Percentiles rank a stretch among this genome's conserved stretches.
phyloP scores from a whole-genome alignment of 306 rosid genomes.

The Psophocarpus tetragonolobus region DNA sequence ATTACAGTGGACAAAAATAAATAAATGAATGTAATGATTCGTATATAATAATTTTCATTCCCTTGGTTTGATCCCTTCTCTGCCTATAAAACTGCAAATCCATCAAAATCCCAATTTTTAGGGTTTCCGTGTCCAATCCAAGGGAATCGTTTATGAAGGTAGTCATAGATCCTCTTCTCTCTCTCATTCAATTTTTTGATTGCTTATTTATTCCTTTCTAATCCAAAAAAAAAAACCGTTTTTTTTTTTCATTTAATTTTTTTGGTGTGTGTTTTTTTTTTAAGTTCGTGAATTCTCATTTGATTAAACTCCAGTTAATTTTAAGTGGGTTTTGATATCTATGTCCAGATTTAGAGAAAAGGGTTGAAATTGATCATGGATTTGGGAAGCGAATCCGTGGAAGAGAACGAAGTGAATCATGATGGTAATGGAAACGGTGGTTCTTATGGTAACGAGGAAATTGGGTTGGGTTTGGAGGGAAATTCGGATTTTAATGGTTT shows the following conservation, averaged over 20 bases:
- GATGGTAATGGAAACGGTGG: conserved; percentile 47
- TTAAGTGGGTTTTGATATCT: conserved; percentile 26
- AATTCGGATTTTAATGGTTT: conserved; percentile 28
- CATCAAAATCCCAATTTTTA: conserved; percentile 37
- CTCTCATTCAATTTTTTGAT: conserved; percentile 19
- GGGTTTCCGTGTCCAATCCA: conserved; percentile 50
- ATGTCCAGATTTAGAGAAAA: conserved; percentile 16
- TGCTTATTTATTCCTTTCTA: neutral
- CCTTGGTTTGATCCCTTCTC: conserved; percentile 18
- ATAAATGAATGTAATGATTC: neutral
- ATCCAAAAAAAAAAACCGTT: neutral
- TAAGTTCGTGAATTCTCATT: conserved; percentile 14
- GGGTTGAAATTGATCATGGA: conserved; percentile 57
- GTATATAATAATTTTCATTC: neutral
- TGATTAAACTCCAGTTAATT: conserved; percentile 36
- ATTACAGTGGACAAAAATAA: neutral
- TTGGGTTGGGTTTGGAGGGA: conserved; percentile 39
- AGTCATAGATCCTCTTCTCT: conserved; percentile 29
- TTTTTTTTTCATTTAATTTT: neutral
- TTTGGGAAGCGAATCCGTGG: conserved; percentile 68
- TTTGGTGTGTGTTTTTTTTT: neutral
- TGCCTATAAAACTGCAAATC: conserved; percentile 43
- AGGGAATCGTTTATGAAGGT: conserved; percentile 50
- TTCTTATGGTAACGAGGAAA: conserved; percentile 38
- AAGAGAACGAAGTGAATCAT: conserved; percentile 56